Evolutionary conservation across 805 yeast species (phyloP).

Genomic region (Cyberlindnera maclurae): DNA sequence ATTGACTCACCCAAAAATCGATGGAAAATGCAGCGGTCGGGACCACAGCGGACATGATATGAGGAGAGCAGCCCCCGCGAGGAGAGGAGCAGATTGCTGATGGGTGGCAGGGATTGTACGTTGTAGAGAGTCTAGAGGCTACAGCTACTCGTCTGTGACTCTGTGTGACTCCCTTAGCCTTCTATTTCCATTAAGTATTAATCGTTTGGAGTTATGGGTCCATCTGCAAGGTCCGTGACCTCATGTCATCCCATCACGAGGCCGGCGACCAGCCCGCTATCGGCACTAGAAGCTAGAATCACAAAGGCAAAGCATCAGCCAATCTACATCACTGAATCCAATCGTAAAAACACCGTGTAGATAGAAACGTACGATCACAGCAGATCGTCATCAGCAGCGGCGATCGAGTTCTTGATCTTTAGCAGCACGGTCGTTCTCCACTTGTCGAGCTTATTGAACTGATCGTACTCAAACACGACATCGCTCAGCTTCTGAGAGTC

Average conservation of each 20-base stretch:
- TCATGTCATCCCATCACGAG: not conserved
- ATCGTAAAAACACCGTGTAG: not conserved
- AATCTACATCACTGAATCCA: too few species aligned
- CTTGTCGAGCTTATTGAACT: conserved; percentile 80
- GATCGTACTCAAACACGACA: conserved; percentile 77
- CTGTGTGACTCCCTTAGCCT: too few species aligned
- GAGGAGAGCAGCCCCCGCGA: not conserved
- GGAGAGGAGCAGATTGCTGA: too few species aligned
- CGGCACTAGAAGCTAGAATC: not conserved
- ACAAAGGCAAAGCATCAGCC: not conserved
- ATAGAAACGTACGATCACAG: conserved; percentile 11
- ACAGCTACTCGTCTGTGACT: too few species aligned
- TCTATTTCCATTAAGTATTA: too few species aligned
- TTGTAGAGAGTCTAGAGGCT: too few species aligned
- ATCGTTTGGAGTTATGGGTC: too few species aligned
- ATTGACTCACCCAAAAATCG: conserved; percentile 1
- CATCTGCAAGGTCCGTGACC: not conserved
- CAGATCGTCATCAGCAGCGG: conserved; percentile 64
- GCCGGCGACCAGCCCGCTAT: not conserved
- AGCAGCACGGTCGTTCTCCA: conserved; percentile 82
- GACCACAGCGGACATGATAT: not conserved
- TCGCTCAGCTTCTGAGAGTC: conserved; percentile 72
- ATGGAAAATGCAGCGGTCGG: not conserved
- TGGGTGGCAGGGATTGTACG: too few species aligned
- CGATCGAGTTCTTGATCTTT: conserved; percentile 69